Conservation (phyloP, 768 basidiomycete species). For the Rhodotorula sphaerocarpa region DNA sequence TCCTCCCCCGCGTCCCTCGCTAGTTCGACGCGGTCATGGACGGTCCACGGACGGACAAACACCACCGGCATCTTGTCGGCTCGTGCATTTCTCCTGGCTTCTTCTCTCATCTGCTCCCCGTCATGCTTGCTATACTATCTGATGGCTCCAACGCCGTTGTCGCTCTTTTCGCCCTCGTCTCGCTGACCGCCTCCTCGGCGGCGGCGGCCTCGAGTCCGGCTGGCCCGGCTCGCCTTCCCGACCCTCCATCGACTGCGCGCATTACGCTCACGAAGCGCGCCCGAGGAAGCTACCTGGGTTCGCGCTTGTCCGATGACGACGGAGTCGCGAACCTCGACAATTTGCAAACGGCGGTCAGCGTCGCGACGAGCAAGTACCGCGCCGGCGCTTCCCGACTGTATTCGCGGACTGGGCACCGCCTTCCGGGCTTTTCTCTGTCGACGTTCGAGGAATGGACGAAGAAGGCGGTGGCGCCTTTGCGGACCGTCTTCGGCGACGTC, state of each 20-base stretch:
- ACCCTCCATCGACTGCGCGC: background rate
- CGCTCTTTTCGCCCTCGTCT: background rate
- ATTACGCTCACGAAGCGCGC: background rate
- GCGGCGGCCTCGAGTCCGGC: background rate
- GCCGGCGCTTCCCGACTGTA: background rate
- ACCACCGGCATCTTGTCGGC: too few relatives aligned
- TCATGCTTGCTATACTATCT: too few relatives aligned
- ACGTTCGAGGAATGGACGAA: background rate
- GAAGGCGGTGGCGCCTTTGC: background rate
- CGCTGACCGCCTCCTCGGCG: background rate
- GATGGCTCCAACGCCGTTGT: too few relatives aligned
- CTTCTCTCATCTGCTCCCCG: too few relatives aligned
- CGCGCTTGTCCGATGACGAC: background rate
- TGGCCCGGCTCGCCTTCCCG: background rate
- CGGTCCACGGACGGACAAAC: too few relatives aligned
- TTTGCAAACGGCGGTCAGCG: background rate
- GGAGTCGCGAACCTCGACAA: conserved; percentile 7
- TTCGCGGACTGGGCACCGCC: background rate
- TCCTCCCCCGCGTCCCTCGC: too few relatives aligned
- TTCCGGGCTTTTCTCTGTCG: conserved; percentile 1
- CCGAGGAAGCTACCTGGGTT: background rate
- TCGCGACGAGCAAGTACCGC: background rate
- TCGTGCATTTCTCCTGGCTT: too few relatives aligned
- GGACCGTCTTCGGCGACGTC: background rate
- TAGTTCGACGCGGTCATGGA: too few relatives aligned